A percentile compares a stretch with the other conserved stretches of the same genome.
phyloP scores from a whole-genome alignment of 306 rosid genomes.

The Dryas alaskensis region DNA sequence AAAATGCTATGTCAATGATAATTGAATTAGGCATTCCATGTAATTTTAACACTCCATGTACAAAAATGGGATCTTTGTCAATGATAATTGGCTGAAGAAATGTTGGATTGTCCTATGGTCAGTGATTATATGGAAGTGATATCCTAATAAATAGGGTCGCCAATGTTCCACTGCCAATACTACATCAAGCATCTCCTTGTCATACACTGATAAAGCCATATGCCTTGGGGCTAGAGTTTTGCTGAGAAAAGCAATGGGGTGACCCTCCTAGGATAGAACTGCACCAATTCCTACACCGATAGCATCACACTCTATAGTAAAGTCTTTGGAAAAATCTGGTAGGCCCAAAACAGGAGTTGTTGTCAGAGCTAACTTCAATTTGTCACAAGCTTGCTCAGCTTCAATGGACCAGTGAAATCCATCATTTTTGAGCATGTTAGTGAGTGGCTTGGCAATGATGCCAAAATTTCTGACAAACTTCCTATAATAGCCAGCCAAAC shows the following conservation, averaged over 20 bases:
- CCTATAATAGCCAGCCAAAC: not conserved
- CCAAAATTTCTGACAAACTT: not conserved
- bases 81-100: too few species aligned
- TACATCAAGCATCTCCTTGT: not conserved
- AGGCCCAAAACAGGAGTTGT: fast-evolving
- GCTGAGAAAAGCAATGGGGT: not conserved
- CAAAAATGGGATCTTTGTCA: not conserved
- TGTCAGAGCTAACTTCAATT: not conserved
- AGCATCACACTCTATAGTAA: not conserved
- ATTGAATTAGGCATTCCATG: not conserved
- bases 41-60: not conserved
- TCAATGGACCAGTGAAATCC: not conserved
- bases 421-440: not conserved
- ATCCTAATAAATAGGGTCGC: not conserved
- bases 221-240: not conserved
- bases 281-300: not conserved
- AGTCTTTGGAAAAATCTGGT: not conserved
- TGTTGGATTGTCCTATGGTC: not conserved
- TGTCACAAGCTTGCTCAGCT: not conserved
- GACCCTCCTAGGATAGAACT: not conserved
- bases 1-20: not conserved
- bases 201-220: not conserved
- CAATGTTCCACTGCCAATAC: not conserved
- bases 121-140: not conserved
- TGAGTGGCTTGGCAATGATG: not conserved